Evolutionary conservation across 1,284 basidiomycete genomes (phyloP).

Genomic region (Crepidotus sp.): DNA sequence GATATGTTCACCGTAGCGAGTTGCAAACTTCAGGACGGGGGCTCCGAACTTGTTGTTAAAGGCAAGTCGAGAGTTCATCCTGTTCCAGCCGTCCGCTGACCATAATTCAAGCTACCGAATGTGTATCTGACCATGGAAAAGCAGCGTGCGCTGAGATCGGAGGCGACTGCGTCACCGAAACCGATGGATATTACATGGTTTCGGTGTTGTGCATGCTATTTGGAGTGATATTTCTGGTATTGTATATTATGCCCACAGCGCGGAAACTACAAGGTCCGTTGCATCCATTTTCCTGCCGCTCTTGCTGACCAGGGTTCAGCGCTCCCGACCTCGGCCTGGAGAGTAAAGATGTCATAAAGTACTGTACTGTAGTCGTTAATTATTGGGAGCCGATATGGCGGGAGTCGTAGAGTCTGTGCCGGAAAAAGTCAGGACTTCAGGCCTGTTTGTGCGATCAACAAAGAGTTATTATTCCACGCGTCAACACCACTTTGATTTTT

Average conservation of each 20-base stretch:
- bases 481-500: slow-evolving; percentile 6
- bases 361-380: slow-evolving; percentile 1
- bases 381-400: too few species aligned
- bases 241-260: slow-evolving; percentile 80
- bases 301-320: slow-evolving; percentile 26
- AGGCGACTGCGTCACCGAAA: slow-evolving; percentile 75
- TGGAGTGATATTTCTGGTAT: slow-evolving; percentile 64
- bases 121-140: slow-evolving; percentile 86
- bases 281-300: background rate
- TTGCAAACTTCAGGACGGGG: slow-evolving; percentile 59
- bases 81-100: slow-evolving; percentile 4
- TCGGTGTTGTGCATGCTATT: slow-evolving; percentile 72
- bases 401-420: too few species aligned
- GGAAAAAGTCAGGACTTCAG: background rate
- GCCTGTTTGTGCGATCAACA: slow-evolving; percentile 7
- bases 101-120: slow-evolving; percentile 57
- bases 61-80: slow-evolving; percentile 30
- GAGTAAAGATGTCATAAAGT: slow-evolving; percentile 39
- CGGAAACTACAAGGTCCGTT: slow-evolving; percentile 78
- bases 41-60: slow-evolving; percentile 45
- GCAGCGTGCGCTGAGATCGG: slow-evolving; percentile 65
- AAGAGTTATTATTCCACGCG: slow-evolving; percentile 9
- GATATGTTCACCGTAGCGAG: slow-evolving; percentile 80
- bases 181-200: slow-evolving; percentile 91
- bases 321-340: slow-evolving; percentile 54